phyloP scores from a whole-genome alignment of 1,284 basidiomycete genomes.

The Malassezia japonica region DNA sequence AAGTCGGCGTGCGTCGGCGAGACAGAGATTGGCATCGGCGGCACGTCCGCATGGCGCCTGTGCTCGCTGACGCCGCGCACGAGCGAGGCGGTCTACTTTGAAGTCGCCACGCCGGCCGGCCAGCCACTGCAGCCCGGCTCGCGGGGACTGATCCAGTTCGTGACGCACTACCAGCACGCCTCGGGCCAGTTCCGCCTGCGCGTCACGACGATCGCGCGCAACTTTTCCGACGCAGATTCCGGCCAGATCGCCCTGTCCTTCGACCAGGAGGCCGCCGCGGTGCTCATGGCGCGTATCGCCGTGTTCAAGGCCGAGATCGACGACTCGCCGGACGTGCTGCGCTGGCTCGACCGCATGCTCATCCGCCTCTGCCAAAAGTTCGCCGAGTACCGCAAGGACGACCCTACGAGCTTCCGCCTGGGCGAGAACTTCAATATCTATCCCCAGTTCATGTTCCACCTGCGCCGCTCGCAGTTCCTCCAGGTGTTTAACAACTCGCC shows the following conservation, averaged over 20 bases:
- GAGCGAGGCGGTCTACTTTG: constrained; percentile 89
- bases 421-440: constrained; percentile 97
- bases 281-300: constrained; percentile 95
- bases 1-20: constrained; percentile 95
- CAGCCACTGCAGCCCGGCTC: constrained; percentile 83
- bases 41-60: constrained; percentile 98
- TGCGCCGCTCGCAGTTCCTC: constrained; percentile 91
- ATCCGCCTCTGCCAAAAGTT: constrained; percentile 99
- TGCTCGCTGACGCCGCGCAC: constrained; percentile 82
- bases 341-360: constrained; percentile 97
- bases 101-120: constrained; percentile 96
- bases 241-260: constrained; percentile 86
- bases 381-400: constrained; percentile 96
- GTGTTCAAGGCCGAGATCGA: constrained; percentile 99
- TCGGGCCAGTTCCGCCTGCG: constrained; percentile 87
- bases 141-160: constrained; percentile 91
- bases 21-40: constrained; percentile 97
- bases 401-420: constrained; percentile 84
- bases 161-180: constrained; percentile 96
- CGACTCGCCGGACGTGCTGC: constrained; percentile 88
- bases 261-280: constrained; percentile 95
- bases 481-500: constrained; percentile 99
- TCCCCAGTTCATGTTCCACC: constrained; percentile 99
- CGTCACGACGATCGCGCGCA: constrained; percentile 90
- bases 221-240: constrained; percentile 92